Base-by-base conservation (phyloP, 1,284 basidiomycete genomes). In the Stereum hirsutum region DNA sequence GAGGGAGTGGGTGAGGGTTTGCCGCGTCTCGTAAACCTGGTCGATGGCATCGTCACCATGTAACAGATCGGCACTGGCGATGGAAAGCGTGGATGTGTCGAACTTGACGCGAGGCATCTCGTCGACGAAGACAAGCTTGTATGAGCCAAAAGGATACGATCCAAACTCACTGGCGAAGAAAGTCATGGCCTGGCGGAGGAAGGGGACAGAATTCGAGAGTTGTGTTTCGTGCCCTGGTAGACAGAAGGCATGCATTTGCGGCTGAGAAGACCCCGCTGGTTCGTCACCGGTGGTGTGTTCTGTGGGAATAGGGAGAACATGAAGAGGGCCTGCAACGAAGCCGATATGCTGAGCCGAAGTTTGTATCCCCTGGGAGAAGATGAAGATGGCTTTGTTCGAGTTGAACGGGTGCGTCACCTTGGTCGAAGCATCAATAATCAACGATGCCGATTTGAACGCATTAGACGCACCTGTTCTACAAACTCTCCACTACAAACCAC, bases 51-150 rank as follows among this genome's bases (percentile, higher is more conserved):
- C 81, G 24, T 89, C 77, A 0, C 91, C 87, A 53, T 97, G 85
- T 4, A 99, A 73, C 8, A 97, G 65, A 57, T 97, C 91, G 39
- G 80, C 75, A 1, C 87, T 84, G 43, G 89, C 69, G 39, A 98
- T 68, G 4, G 89, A 82, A 46, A 99, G 63, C 1, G 90, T 91
- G 5, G 93, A 86, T 31, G 85, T 81, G 50, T 92, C 89, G 50
- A 89, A 87, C 42, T 88, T 79, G 49, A 82, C 80, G 8, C 73
- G 68, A 1, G 87, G 78, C 49, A 94, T 71, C 50, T 94, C 86
- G 46, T 97, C 89, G 45, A 99, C 89, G 55, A 97, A 96, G n/a
- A 95, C 89, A 47, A 96, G 61, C 58, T 97, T 97, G 74, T 89
- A 92, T 32, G 94, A 95, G 19, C 85, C 80, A 60, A 94, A 99